Evolutionary conservation across 257 asterid genomes (phyloP), one percentile per base, ranked within the genome.

Genomic region (Phtheirospermum japonicum): DNA sequence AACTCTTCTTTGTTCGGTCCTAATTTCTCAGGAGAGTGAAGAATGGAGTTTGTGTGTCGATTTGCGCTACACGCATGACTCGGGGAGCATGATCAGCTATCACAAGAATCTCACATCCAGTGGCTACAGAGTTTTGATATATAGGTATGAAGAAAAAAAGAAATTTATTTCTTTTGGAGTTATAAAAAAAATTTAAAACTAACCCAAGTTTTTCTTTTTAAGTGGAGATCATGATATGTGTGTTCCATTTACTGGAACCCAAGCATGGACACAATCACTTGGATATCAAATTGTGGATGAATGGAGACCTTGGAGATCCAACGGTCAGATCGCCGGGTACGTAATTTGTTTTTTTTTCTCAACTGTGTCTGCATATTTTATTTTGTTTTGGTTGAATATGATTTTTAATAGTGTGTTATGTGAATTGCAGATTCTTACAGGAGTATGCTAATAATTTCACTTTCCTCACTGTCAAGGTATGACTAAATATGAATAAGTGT

Each of bases 181-280:
- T 17, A 1, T 13, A 42, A 14, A 40, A 40, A 40, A 36, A 36
- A 4, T 36, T 6, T 16, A 12, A 1, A 40, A 30, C 26, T 9
- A 20, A 10, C 50, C 6, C 26, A 33, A 13, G 14, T 20, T 51
- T 16, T 32, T 23, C 11, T n/a, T 0, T 4, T 10, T 11, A 13
- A 83, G 90, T 42, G 90, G 90, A 5, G 90, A 83, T 73, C 90
- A 83, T 66, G 90, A 83, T 64, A 83, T 83, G 90, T 80, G 87
- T 53, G 73, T 83, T 53, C 90, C 90, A 0, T 80, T 61, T 43
- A 83, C 87, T 0, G 90, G 87, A 39, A 83, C 77, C 23, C 73
- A 83, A 81, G 85, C 83, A 17, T 83, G 90, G 85, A 79, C 80
- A 4, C 55, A 73, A 2, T 77, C 85, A 23, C 73, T 84, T 9